These are phyloP conservation scores for Neurospora sp. DNA, from an alignment of 495 filamentous ascomycete species.

Conservation along the genomic window DNA sequence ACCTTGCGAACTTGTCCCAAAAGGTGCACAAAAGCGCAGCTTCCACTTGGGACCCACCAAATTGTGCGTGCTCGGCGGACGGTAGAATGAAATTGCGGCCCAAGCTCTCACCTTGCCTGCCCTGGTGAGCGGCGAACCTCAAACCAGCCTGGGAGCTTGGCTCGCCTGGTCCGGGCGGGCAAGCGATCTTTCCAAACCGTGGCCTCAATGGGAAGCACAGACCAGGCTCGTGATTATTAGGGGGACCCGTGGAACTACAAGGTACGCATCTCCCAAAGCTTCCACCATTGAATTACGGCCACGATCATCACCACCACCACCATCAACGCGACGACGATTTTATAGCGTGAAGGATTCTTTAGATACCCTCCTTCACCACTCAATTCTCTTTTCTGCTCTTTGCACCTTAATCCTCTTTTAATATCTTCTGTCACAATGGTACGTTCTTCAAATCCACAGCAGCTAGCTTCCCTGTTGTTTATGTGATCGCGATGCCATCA, in stretches of 20 bases:
- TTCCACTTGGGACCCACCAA: not conserved
- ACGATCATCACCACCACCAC: conserved; percentile 2
- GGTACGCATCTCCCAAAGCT: conserved; percentile 7
- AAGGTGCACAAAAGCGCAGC: not conserved
- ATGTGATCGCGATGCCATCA: not conserved
- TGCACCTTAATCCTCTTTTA: conserved; percentile 11
- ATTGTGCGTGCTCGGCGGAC: not conserved
- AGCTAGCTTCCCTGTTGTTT: not conserved
- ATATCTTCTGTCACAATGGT: conserved; percentile 20
- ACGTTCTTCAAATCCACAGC: conserved; percentile 2
- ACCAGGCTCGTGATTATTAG: conserved; percentile 14
- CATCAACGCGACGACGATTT: not conserved
- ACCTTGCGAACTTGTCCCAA: not conserved
- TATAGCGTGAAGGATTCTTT: not conserved
- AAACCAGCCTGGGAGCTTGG: conserved; percentile 5
- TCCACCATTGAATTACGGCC: conserved; percentile 3
- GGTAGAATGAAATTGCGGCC: conserved; percentile 15
- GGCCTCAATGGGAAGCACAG: conserved; percentile 28
- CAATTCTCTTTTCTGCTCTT: conserved; percentile 13
- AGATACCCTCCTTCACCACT: conserved; percentile 12
- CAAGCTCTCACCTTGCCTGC: not conserved
- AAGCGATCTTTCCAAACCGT: conserved; percentile 18
- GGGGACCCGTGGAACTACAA: conserved; percentile 7
- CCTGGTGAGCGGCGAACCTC: not conserved
- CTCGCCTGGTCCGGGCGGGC: not conserved